These are phyloP conservation scores for Nectriaceae sp. DNA, from an alignment of 2,329 filamentous ascomycete species.

Conservation along the genomic window DNA sequence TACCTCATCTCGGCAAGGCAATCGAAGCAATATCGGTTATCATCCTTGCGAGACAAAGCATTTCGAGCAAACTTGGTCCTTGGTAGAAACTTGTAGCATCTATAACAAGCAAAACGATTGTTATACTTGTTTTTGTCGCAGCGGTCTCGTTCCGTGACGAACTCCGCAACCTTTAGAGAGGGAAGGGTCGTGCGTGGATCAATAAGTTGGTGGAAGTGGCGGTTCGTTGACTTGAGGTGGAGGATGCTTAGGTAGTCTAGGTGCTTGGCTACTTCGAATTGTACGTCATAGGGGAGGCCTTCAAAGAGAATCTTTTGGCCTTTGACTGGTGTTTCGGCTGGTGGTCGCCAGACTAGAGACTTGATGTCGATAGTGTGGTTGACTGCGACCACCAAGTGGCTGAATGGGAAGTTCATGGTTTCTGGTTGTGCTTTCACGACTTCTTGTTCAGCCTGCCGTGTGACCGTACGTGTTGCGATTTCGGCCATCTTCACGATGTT, in stretches of 20 bases:
- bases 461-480: too few species aligned
- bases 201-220: slow-evolving; percentile 11
- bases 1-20: slow-evolving; percentile 11
- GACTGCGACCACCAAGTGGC: neutral
- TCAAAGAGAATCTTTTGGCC: neutral
- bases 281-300: slow-evolving; percentile 3
- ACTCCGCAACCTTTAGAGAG: neutral
- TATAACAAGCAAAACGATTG: slow-evolving; percentile 16
- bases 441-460: too few species aligned
- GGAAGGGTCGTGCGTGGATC: slow-evolving; percentile 5
- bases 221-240: slow-evolving; percentile 13
- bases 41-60: neutral
- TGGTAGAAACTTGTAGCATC: slow-evolving; percentile 14
- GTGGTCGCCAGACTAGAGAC: neutral
- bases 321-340: neutral
- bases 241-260: slow-evolving; percentile 11
- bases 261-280: slow-evolving; percentile 15
- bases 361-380: neutral
- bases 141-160: slow-evolving; percentile 7
- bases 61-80: slow-evolving; percentile 14
- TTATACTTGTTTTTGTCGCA: neutral
- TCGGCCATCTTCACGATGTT: too few species aligned
- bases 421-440: too few species aligned
- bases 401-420: neutral
- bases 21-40: slow-evolving; percentile 17